Evolutionary conservation across 768 basidiomycete species (phyloP), one percentile per base, ranked within the genome.

Genomic region (Psilocybe cyanescens): DNA sequence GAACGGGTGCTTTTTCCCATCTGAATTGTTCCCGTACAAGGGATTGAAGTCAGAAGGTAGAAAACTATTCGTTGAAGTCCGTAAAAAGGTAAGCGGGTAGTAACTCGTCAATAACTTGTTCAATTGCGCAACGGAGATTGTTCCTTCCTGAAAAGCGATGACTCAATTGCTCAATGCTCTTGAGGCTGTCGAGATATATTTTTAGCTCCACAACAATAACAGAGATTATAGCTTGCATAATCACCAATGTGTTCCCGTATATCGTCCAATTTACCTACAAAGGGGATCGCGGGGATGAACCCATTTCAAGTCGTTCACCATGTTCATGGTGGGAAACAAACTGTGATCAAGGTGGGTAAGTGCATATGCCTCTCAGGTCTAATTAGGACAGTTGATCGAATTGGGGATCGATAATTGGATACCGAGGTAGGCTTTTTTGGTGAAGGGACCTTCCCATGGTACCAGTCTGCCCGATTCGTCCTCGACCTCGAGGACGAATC

Each of bases 361-460:
- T 47, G 48, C 52, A 59, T 46, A 44, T 54, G 44, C 58, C 44
- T 16, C 24, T 16, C 9, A 24, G 19, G 52, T 57, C 61, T 46
- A 51, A 58, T 62, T 54, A 53, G 61, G 61, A 52, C 24, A 11
- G 46, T 54, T 55, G 45, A 58, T 49, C 52, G 24, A 49, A 58
- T 58, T 55, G 19, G 61, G 57, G 33, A 52, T 49, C 45, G 62
- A 55, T 48, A 55, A 58, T 54, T 54, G 61, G 51, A 55, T 60
- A 51, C 62, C 39, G 24, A 54, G 35, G 44, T 37, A 37, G n/a
- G 49, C 51, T 50, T 56, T 51, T 63, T 39, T 19, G 49, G 58
- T 39, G 24, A 7, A 30, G 51, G 24, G 11, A n/a, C 41, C 63
- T 64, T 64, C 63, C 59, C 63, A 61, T 61, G 62, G 57, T 59